Conservation (phyloP, 2,329 filamentous ascomycete genomes). For the Hysterium pulicare region DNA sequence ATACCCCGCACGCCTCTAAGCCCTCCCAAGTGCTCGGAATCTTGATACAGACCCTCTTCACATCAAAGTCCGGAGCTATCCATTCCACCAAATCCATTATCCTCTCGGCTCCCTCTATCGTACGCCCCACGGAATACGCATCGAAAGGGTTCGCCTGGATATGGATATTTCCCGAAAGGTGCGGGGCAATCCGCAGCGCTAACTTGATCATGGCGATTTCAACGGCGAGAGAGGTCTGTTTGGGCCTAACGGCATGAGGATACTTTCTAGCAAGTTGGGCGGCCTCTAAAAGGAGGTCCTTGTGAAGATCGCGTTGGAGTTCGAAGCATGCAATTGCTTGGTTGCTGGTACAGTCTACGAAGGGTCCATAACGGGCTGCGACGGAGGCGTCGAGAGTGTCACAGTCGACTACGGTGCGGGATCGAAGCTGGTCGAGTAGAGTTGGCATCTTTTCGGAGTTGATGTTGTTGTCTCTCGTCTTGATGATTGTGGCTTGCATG, state of each 20-base stretch:
- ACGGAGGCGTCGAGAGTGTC: conserved; percentile 10
- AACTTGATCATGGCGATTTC: conserved; percentile 57
- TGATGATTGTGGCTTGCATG: too few relatives aligned
- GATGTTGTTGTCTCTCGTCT: too few relatives aligned
- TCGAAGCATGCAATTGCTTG: conserved; percentile 11
- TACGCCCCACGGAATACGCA: conserved; percentile 50
- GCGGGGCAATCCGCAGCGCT: conserved; percentile 49
- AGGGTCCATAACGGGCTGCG: conserved; percentile 6
- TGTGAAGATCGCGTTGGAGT: conserved; percentile 5
- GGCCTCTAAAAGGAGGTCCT: conserved; percentile 37
- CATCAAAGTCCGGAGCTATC: conserved; percentile 33
- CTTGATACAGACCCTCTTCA: conserved; percentile 58
- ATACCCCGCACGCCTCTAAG: conserved; percentile 54
- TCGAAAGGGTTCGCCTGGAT: conserved; percentile 60
- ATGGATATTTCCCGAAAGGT: conserved; percentile 53
- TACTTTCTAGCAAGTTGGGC: conserved; percentile 31
- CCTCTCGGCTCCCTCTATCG: conserved; percentile 36
- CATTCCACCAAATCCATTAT: conserved; percentile 49
- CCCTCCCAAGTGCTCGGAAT: conserved; percentile 63
- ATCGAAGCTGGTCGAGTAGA: conserved; percentile 9
- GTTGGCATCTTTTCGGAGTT: too few relatives aligned
- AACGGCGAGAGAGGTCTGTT: conserved; percentile 50
- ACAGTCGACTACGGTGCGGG: conserved; percentile 7
- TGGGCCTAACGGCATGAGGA: conserved; percentile 37
- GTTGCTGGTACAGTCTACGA: conserved; percentile 13